Evolutionary conservation across 139 green algal species (phyloP).

Genomic region (Tetradesmus lagerheimii): DNA sequence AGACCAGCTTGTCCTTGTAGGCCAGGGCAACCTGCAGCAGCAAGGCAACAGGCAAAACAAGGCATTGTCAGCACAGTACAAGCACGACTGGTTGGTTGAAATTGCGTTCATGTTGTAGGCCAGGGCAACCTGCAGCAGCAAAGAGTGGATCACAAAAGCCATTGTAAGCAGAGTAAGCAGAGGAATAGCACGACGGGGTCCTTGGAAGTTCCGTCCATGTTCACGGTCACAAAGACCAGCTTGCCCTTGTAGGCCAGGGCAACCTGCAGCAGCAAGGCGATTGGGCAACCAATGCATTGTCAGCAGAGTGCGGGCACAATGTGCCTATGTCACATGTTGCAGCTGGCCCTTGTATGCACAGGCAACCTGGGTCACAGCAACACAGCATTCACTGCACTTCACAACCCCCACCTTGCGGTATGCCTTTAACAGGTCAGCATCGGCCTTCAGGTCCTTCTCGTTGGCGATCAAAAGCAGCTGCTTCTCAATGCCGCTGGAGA

Average conservation of each 20-base stretch:
- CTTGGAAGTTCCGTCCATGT: neutral
- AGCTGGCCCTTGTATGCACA: constrained; percentile 76
- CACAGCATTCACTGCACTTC: constrained; percentile 37
- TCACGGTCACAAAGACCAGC: constrained; percentile 79
- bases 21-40: neutral
- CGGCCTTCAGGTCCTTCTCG: constrained; percentile 44
- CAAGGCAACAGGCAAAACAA: neutral
- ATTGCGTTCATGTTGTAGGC: constrained; percentile 50
- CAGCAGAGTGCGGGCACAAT: no score
- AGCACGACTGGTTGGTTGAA: no score
- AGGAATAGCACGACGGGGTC: no score
- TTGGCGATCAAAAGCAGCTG: constrained; percentile 55
- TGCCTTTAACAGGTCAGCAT: constrained; percentile 48
- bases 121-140: neutral
- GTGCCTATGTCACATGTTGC: no score
- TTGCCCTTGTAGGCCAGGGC: constrained; percentile 61
- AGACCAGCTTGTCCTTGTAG: constrained; percentile 73
- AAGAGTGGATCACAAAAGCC: neutral
- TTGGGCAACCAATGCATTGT: no score
- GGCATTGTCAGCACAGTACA: no score
- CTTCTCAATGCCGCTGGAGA: constrained; percentile 77
- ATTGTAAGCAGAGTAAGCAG: neutral
- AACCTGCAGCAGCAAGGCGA: neutral
- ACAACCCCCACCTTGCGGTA: constrained; percentile 39
- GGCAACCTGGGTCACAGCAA: no score